Evolutionary conservation across 768 basidiomycete species (phyloP), one percentile per base, ranked within the genome.

Genomic region (Udeniomyces megalosporus): DNA sequence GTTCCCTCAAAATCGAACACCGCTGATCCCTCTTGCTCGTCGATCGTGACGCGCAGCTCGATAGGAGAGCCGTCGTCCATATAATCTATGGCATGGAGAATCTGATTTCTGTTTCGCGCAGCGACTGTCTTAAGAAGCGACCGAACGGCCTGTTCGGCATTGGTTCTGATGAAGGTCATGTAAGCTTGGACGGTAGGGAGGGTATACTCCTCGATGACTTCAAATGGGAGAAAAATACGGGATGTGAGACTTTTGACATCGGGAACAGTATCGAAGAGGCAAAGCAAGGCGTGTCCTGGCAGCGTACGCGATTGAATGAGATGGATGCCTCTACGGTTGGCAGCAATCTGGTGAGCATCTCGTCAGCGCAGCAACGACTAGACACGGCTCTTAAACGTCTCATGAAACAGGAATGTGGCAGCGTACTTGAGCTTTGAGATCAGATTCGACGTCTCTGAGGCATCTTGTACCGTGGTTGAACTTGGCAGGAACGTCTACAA

Each of bases 391-490:
- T 8, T 42, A 42, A 8, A 42, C 38, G 8, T 42, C 17, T 8
- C 8, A 42, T 17, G 17, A 42, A 42, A 42, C 38, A 8, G 38
- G 38, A 8, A 42, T 42, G 10, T 8, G 38, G 10, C 10, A 8
- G 17, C 38, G 8, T 8, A 56, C 38, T 28, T 34, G 29, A 34
- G 63, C 63, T 51, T 70, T 69, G 2, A 73, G 54, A 54, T 73
- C 72, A 3, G 68, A 68, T 35, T 70, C 59, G 38, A 70, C 70
- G 58, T 73, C 68, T 47, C 69, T 67, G 44, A 73, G 67, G 10
- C 70, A 49, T 42, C 72, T 47, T 17, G 68, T 68, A 3, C 68
- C 70, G 12, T 64, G 65, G 52, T 68, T 70, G 15, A 66, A 70
- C 15, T 66, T 50, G 0, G 62, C 69, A 0, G 69, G 68, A 20